Evolutionary conservation across 78 protist genomes (phyloP), one percentile per base, ranked within the genome.

Genomic region (Anaeramoeba ignava): DNA sequence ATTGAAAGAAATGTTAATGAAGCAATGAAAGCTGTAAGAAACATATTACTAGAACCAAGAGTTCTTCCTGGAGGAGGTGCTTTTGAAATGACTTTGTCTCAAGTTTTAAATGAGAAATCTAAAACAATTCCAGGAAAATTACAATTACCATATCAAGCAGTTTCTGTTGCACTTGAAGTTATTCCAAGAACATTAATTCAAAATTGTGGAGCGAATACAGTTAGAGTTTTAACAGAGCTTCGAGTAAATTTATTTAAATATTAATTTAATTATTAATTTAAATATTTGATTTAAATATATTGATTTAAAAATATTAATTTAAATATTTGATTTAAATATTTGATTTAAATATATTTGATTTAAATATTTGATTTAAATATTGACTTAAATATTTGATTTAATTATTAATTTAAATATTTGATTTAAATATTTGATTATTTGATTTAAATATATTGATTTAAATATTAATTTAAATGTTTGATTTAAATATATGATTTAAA

Each of bases 51-150:
- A 73, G 96, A 94, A 78, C 98, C 99, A 17, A 83, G 91, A 33
- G 86, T 97, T 34, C 90, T 96, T 23, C 98, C 98, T 42, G 99
- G 99, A 41, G 99, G 98, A 42, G 99, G 99, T 38, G 97, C 98
- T 3, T 85, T 86, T 41, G 99, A 97, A 84, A 97, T 97, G 98
- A 93, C 96, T 2, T 23, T 97, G 38, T 34, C 97, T 1, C 88
- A 2, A 3, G 12, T 8, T 79, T 79, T 8, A 39, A 38, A 8
- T 79, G 90, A 88, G 73, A 87, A 86, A 83, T 88, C 96, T 41
- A 93, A 91, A 84, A 34, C 83, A 1, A 83, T 96, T 41, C 93
- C 92, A 82, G 98, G 97, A 81, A 82, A 87, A 38, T 81, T 82
- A 83, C 98, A 97, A 89, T 84, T 89, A 84, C 93, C 99, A 40